Evolutionary conservation across 257 asterid species (phyloP).

Genomic region (Fraxinus pennsylvanica): DNA sequence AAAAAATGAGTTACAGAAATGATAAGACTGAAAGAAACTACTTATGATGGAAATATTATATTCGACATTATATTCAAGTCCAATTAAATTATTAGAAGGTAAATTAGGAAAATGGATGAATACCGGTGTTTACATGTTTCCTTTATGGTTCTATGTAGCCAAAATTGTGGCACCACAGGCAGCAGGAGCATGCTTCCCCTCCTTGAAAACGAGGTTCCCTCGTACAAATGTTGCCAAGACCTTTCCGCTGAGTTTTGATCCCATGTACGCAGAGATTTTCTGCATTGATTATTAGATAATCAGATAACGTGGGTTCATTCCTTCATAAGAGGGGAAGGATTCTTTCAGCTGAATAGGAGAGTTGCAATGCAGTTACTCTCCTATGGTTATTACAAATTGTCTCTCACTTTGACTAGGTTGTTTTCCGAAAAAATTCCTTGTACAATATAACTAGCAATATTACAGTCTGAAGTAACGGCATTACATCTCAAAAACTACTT

Average conservation of each 20-base stretch:
- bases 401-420: not conserved
- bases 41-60: not conserved
- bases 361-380: not conserved
- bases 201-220: slow-evolving; percentile 74
- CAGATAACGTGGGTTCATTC: not conserved
- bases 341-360: not conserved
- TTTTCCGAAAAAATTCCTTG: not conserved
- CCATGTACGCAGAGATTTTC: slow-evolving; percentile 86
- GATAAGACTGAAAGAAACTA: not conserved
- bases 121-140: not conserved
- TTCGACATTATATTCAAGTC: not conserved
- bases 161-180: slow-evolving; percentile 80
- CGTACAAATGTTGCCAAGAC: slow-evolving; percentile 71
- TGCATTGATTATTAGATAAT: slow-evolving; percentile 31
- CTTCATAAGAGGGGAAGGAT: not conserved
- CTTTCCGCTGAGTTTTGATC: slow-evolving; percentile 75
- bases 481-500: not conserved
- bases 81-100: not conserved
- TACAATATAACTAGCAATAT: not conserved
- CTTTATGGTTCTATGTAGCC: slow-evolving; percentile 32
- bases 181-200: slow-evolving; percentile 64
- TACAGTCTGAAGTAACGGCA: not conserved
- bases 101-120: not conserved
- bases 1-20: not conserved
- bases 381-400: not conserved